Conservation (phyloP, 371 early-diverging fungal species). For the Rhizopus sp. region DNA sequence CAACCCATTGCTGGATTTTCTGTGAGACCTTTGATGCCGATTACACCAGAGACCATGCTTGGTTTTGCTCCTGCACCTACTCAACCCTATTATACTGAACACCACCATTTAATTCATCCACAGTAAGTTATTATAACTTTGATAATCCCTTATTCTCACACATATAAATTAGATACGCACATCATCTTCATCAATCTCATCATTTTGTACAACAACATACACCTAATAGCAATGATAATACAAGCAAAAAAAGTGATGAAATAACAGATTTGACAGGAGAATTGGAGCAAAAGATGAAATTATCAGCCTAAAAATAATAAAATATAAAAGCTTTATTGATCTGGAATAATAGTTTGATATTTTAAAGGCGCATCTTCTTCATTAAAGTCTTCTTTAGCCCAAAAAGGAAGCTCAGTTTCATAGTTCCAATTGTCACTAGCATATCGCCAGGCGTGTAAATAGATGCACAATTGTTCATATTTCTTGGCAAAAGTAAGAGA, state of each 20-base stretch:
- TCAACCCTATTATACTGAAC: constrained; percentile 18
- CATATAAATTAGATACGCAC: constrained; percentile 2
- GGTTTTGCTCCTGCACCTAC: constrained; percentile 31
- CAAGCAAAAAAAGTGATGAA: background rate
- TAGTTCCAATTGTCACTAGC: constrained; percentile 67
- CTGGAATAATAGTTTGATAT: constrained; percentile 6
- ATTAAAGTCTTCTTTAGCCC: constrained; percentile 62
- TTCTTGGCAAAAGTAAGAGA: constrained; percentile 64
- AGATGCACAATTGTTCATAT: constrained; percentile 79
- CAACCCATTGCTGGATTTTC: constrained; percentile 35
- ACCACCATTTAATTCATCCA: constrained; percentile 9
- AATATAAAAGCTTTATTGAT: no score
- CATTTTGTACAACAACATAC: constrained; percentile 1
- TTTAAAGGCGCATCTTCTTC: constrained; percentile 20
- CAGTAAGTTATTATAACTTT: constrained; percentile 17
- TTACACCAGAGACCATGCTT: constrained; percentile 53
- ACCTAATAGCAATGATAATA: constrained; percentile 4
- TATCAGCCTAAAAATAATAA: background rate
- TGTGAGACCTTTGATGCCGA: constrained; percentile 44
- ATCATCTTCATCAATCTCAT: constrained; percentile 1
- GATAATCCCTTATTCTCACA: background rate
- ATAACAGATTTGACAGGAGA: constrained; percentile 6
- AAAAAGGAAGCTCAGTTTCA: constrained; percentile 79
- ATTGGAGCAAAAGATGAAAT: constrained; percentile 6
- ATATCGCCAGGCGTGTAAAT: constrained; percentile 86